Percentiles rank a stretch among this genome's conserved stretches.
These are phyloP conservation scores for Diplodia sapinea DNA, from an alignment of 2,329 filamentous ascomycete genomes.

Conservation along the genomic window DNA sequence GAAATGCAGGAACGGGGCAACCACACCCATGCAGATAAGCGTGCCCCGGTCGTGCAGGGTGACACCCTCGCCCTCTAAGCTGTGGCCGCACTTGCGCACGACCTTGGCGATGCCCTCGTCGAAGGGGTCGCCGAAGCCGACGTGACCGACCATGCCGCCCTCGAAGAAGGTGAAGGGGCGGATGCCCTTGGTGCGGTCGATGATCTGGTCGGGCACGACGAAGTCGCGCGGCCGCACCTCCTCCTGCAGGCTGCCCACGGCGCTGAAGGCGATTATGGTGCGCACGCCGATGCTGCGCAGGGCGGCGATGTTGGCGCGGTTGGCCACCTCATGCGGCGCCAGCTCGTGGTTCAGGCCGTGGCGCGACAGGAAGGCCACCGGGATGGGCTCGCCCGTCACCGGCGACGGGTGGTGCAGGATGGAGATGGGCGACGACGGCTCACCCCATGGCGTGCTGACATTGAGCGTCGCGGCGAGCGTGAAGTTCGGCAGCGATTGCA, in stretches of 20 bases:
- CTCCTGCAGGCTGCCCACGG: conserved; percentile 90
- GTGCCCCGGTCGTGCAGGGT: conserved; percentile 83
- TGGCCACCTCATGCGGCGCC: conserved; percentile 93
- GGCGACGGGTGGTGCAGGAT: conserved; percentile 86
- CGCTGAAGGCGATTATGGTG: conserved; percentile 91
- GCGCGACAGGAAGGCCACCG: conserved; percentile 89
- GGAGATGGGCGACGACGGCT: conserved; percentile 75
- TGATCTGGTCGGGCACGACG: conserved; percentile 93
- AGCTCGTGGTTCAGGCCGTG: conserved; percentile 89
- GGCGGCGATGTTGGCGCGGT: conserved; percentile 97
- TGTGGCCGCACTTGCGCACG: conserved; percentile 76
- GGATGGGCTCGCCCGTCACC: conserved; percentile 64
- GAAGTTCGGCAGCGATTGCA: conserved; percentile 86
- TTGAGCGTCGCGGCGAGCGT: conserved; percentile 80
- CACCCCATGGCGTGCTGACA: conserved; percentile 85
- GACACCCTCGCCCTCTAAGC: conserved; percentile 82
- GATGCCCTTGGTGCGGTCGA: conserved; percentile 95
- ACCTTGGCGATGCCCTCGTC: conserved; percentile 77
- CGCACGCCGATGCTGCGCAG: conserved; percentile 87
- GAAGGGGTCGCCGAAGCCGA: conserved; percentile 95
- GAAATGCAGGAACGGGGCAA: conserved; percentile 32
- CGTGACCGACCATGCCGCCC: conserved; percentile 87
- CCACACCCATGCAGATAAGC: conserved; percentile 78
- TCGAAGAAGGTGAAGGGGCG: conserved; percentile 96
- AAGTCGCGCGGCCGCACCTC: conserved; percentile 96